phyloP scores from a whole-genome alignment of 192 early-diverging fungal species.

The Glomus cerebriforme region DNA sequence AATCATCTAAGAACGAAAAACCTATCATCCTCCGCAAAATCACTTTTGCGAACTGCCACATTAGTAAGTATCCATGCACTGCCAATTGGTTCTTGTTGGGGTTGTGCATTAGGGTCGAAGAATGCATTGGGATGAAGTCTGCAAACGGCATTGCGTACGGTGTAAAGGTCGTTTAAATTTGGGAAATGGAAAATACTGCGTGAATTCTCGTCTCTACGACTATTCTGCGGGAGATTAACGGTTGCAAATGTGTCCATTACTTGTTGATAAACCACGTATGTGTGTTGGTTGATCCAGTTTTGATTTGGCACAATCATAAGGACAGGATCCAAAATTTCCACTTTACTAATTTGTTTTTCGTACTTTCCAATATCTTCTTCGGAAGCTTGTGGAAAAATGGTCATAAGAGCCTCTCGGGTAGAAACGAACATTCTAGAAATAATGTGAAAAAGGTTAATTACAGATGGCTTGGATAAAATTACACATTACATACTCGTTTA shows the following conservation, averaged over 20 bases:
- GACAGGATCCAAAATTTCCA: constrained; percentile 11
- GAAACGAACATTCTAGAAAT: constrained; percentile 25
- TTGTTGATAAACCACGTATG: not conserved
- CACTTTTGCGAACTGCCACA: not conserved
- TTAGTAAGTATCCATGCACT: not conserved
- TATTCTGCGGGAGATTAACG: constrained; percentile 1
- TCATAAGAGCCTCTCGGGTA: constrained; percentile 14
- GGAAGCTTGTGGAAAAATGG: constrained; percentile 15
- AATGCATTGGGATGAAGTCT: no score
- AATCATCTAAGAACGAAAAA: not conserved
- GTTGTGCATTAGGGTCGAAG: no score
- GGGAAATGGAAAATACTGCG: constrained; percentile 11
- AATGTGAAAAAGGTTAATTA: constrained; percentile 5
- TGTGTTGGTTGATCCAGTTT: not conserved
- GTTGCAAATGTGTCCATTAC: constrained; percentile 24
- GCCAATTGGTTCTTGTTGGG: not conserved
- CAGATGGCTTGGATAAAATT: constrained; percentile 17
- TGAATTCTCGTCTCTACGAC: constrained; percentile 16
- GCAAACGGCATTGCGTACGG: not conserved
- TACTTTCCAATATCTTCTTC: constrained; percentile 25
- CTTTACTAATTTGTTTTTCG: not conserved
- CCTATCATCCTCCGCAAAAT: not conserved
- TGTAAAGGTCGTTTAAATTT: not conserved
- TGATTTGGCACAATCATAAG: not conserved
- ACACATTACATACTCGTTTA: not conserved